Percentiles rank a stretch among this genome's conserved stretches.
Conservation (phyloP, 176 grass and related monocot species). For the Ensete glaucum region DNA sequence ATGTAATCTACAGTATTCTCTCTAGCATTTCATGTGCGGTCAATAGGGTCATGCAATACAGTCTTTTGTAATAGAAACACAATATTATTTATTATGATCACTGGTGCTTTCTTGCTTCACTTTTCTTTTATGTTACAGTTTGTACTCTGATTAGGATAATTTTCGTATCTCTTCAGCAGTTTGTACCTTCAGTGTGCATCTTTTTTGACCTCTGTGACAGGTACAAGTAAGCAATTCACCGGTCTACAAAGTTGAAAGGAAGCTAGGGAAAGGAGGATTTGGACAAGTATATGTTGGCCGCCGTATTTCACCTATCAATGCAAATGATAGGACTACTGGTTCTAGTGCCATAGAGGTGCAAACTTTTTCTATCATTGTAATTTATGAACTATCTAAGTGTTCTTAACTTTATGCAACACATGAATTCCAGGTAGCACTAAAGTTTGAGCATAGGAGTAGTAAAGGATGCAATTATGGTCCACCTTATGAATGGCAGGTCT, state of each 20-base stretch:
- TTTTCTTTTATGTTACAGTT: not conserved
- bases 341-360: constrained; percentile 60
- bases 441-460: constrained; percentile 87
- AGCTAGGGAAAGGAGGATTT: constrained; percentile 96
- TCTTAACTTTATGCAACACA: not conserved
- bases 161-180: not conserved
- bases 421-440: constrained; percentile 66
- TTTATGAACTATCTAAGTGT: not conserved
- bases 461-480: constrained; percentile 82
- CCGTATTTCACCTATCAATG: constrained; percentile 28
- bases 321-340: constrained; percentile 27
- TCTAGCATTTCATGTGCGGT: no score
- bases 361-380: not conserved
- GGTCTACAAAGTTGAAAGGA: constrained; percentile 70
- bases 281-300: constrained; percentile 95
- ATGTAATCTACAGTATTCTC: no score
- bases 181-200: not conserved
- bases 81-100: no score
- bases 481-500: constrained; percentile 88
- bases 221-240: constrained; percentile 83
- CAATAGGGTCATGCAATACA: no score
- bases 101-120: not conserved
- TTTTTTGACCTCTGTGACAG: constrained; percentile 29
- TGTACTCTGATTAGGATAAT: not conserved
- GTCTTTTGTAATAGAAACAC: no score